These are phyloP conservation scores for Beauveria sp. DNA, from an alignment of 2,329 filamentous ascomycete species.

Conservation along the genomic window DNA sequence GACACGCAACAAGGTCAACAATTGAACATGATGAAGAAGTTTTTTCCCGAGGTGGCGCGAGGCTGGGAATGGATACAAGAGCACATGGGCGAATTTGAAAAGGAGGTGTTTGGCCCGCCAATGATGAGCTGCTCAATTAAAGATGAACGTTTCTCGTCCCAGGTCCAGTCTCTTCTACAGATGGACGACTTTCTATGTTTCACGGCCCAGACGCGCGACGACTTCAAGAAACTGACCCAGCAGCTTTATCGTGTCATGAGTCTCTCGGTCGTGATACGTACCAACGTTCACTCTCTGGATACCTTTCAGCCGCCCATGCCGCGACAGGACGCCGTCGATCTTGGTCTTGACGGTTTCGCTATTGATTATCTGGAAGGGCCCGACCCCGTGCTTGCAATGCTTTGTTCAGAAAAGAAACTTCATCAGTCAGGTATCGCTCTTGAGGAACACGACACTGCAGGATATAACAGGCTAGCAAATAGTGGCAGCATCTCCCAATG, in stretches of 20 bases:
- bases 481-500: slow-evolving; percentile 56
- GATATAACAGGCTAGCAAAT: slow-evolving; percentile 58
- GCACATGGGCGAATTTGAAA: slow-evolving; percentile 62
- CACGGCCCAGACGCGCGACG: slow-evolving; percentile 66
- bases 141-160: slow-evolving; percentile 55
- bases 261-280: slow-evolving; percentile 66
- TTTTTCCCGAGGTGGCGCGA: slow-evolving; percentile 55
- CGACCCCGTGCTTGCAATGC: slow-evolving; percentile 75
- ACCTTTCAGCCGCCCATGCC: slow-evolving; percentile 49
- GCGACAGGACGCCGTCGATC: slow-evolving; percentile 41
- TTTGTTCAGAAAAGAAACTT: slow-evolving; percentile 66
- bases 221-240: slow-evolving; percentile 66
- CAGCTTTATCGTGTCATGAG: slow-evolving; percentile 56
- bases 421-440: slow-evolving; percentile 61
- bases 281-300: slow-evolving; percentile 43
- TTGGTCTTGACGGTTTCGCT: slow-evolving; percentile 74
- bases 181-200: slow-evolving; percentile 55
- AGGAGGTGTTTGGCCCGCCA: slow-evolving; percentile 72
- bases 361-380: slow-evolving; percentile 76
- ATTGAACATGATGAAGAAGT: slow-evolving; percentile 52
- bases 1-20: slow-evolving; percentile 71
- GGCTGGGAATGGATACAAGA: slow-evolving; percentile 79
- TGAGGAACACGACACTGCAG: slow-evolving; percentile 54
- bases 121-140: slow-evolving; percentile 74
- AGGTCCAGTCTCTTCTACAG: slow-evolving; percentile 45